phyloP scores from a whole-genome alignment of 305 asterid genomes.

The Fraxinus xanthoxyloides region DNA sequence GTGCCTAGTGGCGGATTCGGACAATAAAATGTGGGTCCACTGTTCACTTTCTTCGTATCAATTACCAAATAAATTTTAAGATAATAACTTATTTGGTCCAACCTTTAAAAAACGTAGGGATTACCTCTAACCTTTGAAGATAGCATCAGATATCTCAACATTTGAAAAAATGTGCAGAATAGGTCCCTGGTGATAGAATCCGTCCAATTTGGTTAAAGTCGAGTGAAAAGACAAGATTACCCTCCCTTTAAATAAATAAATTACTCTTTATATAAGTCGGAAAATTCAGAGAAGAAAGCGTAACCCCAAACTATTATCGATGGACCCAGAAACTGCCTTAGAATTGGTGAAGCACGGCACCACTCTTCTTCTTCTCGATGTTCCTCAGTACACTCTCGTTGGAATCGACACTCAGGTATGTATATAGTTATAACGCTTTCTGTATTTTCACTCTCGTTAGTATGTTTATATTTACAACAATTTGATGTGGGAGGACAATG shows the following conservation, averaged over 20 bases:
- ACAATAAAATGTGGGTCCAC: background rate
- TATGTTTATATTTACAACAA: background rate
- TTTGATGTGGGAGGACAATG: background rate
- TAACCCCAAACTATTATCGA: slow-evolving; percentile 5
- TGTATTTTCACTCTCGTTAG: background rate
- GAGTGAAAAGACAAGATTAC: background rate
- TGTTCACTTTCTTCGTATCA: background rate
- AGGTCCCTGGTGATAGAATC: background rate
- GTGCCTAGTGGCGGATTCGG: background rate
- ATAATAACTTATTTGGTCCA: background rate
- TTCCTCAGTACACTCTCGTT: slow-evolving; percentile 73
- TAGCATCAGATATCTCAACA: background rate
- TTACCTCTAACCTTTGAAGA: background rate
- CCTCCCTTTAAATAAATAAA: background rate
- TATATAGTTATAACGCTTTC: background rate
- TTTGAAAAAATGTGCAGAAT: background rate
- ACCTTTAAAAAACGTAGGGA: background rate
- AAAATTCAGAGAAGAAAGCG: background rate
- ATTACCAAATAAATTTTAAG: background rate
- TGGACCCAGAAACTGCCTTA: slow-evolving; percentile 72
- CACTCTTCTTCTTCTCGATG: slow-evolving; percentile 74
- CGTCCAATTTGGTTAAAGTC: background rate
- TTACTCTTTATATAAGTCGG: background rate
- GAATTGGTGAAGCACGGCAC: slow-evolving; percentile 68
- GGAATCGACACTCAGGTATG: slow-evolving; percentile 82